A percentile compares a stretch with the other conserved stretches of the same genome.
Conservation (phyloP, 2,329 filamentous ascomycete genomes). For the Onygenales sp. region DNA sequence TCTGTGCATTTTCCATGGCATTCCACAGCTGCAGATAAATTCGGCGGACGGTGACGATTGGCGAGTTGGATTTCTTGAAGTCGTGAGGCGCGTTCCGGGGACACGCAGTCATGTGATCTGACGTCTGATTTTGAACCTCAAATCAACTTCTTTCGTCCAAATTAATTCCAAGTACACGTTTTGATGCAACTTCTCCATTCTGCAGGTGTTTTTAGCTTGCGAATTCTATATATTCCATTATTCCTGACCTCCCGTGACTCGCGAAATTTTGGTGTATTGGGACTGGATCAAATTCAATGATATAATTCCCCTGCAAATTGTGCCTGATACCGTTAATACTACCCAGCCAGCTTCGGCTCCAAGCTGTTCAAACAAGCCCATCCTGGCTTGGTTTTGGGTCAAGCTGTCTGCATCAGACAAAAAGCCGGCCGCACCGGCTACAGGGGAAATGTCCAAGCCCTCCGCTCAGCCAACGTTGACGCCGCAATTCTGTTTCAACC, state of each 20-base stretch:
- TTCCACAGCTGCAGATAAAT: neutral
- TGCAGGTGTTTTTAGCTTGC: too few relatives aligned
- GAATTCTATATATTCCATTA: too few relatives aligned
- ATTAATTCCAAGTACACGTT: too few relatives aligned
- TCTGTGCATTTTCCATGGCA: neutral
- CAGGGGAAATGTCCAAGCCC: conserved; percentile 29
- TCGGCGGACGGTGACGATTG: neutral
- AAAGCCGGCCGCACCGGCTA: conserved; percentile 14
- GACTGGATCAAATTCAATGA: neutral
- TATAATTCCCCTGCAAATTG: neutral
- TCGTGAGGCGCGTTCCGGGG: neutral
- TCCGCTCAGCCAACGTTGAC: conserved; percentile 48
- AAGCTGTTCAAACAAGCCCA: conserved; percentile 13
- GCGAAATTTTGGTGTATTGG: neutral
- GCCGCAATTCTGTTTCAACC: conserved; percentile 71
- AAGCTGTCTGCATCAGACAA: conserved; percentile 15
- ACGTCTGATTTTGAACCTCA: neutral
- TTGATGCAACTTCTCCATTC: too few relatives aligned
- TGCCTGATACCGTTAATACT: neutral
- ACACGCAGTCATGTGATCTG: conserved; percentile 1
- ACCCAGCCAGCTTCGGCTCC: neutral
- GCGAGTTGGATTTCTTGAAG: neutral
- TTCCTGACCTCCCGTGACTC: too few relatives aligned
- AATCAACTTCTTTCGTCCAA: too few relatives aligned
- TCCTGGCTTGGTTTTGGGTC: conserved; percentile 34